Base-by-base conservation (phyloP, 2,329 filamentous ascomycete genomes). In the Fusarium verticillioides region DNA sequence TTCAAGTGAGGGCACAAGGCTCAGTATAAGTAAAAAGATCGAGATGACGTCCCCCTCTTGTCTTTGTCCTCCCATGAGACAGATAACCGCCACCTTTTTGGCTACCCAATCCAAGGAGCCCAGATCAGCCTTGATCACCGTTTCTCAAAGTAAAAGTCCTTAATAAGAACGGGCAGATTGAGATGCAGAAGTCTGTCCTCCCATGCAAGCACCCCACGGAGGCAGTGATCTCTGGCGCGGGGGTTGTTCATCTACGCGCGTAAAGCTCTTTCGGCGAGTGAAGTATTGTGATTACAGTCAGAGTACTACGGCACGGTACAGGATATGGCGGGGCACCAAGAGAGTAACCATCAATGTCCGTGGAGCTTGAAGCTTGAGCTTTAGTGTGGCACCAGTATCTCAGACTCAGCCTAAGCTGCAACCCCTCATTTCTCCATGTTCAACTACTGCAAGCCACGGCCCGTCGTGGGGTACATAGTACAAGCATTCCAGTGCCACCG, bases 401-500 rank as follows among this genome's bases (percentile, higher is more conserved):
- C 40, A 62, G 36, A 58, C 54, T 58, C 54, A 60, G 36, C 59
- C 60, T 42, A 66, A 62, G 57, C 56, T 62, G 56, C 65, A 69
- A 70, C 76, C 75, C 76, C 76, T 78, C 76, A 70, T 78, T 77
- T 77, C 76, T 73, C 75, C 76, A 66, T 73, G 64, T 47, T 60
- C 40, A 70, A 63, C 76, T 77, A 76, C 74, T 77, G 74, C 76
- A 78, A 78, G 76, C 76, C 74, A 78, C 69, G 46, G 61, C 57
- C 62, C 61, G 70, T 49, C 61, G 66, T 69, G 68, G 66, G 64
- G 72, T 65, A 67, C 37, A 43, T 32, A 65, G n/a, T n/a, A 54
- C 44, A 52, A 52, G 46, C 60, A 61, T 54, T 40, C 42, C 42
- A 32, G 66, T 72, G 52, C 39, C 56, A 54, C 52, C 23, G 26